phyloP scores from a whole-genome alignment of 371 early-diverging fungal species.

The Cokeromyces recurvatus region DNA sequence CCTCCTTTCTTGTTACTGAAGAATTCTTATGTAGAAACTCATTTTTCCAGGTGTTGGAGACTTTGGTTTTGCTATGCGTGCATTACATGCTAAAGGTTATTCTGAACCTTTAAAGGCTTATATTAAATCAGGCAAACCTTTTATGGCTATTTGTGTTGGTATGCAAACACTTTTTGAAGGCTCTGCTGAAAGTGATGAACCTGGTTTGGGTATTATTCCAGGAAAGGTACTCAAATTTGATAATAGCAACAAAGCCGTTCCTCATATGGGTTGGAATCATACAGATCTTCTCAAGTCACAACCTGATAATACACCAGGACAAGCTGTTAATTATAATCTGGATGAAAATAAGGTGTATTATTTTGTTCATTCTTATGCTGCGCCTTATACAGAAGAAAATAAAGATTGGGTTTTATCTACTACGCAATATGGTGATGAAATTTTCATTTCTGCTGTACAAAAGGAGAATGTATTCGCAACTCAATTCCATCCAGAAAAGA shows the following conservation, averaged over 20 bases:
- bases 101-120: slow-evolving; percentile 79
- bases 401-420: slow-evolving; percentile 69
- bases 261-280: slow-evolving; percentile 98
- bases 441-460: slow-evolving; percentile 80
- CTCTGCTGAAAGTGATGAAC: slow-evolving; percentile 80
- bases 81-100: slow-evolving; percentile 71
- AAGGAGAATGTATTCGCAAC: slow-evolving; percentile 88
- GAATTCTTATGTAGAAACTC: no score
- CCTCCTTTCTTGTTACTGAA: neutral
- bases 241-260: slow-evolving; percentile 73
- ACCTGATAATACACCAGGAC: slow-evolving; percentile 15
- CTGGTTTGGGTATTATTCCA: slow-evolving; percentile 85
- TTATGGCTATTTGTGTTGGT: slow-evolving; percentile 97
- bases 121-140: slow-evolving; percentile 79
- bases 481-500: slow-evolving; percentile 98
- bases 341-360: slow-evolving; percentile 69
- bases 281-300: slow-evolving; percentile 44
- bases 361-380: slow-evolving; percentile 96
- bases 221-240: slow-evolving; percentile 71
- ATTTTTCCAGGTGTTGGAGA: slow-evolving; percentile 98
- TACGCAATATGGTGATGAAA: slow-evolving; percentile 84
- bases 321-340: slow-evolving; percentile 36
- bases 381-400: slow-evolving; percentile 50
- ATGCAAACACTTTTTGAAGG: slow-evolving; percentile 94
- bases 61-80: slow-evolving; percentile 88